Evolutionary conservation across 2,329 filamentous ascomycete species (phyloP), one percentile per base, ranked within the genome.

Genomic region (Pyrenophora teres): DNA sequence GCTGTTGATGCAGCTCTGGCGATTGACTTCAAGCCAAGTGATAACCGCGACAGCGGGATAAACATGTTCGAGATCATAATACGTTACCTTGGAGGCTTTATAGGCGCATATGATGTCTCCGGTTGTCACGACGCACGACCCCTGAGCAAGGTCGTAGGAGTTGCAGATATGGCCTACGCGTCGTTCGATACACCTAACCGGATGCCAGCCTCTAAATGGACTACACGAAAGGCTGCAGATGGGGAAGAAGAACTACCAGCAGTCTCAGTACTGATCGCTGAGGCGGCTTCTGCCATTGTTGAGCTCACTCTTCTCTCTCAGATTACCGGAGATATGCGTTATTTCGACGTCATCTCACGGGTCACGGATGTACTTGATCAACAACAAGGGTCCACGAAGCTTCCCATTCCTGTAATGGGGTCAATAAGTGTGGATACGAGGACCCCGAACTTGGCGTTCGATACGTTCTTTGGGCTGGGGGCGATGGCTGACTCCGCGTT

Each of bases 141-240:
- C 9, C 80, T 95, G 27, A 82, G 87, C 49, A 94, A 94, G 74
- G 89, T 90, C 1, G 80, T 88, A 30, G 87, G 92, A 74, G 82
- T 94, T 23, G 91, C 84, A 32, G 88, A 93, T 64, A 81, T 95
- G 52, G 77, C 95, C 31, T 91, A 92, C 77, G 85, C 87, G 40
- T 83, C 88, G 6, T 95, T 95, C 66, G 91, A 95, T 73, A 97
- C 93, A 0, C 92, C 92, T 0, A 97, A 97, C 72, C 85, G 91
- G 59, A 95, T 97, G 90, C 92, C 92, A 9, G 74, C 78, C 33
- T 75, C 76, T 1, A 65, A 76, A 46, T 79, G 77, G 77, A 70
- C 71, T 23, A 69, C 74, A 8, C 59, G 73, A 44, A 66, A 72
- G 31, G 73, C 74, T 7, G 63, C 70, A 1, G 54, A 62, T 12